Base-by-base conservation (phyloP, 345 rosid species). In the Murraya koenigii region DNA sequence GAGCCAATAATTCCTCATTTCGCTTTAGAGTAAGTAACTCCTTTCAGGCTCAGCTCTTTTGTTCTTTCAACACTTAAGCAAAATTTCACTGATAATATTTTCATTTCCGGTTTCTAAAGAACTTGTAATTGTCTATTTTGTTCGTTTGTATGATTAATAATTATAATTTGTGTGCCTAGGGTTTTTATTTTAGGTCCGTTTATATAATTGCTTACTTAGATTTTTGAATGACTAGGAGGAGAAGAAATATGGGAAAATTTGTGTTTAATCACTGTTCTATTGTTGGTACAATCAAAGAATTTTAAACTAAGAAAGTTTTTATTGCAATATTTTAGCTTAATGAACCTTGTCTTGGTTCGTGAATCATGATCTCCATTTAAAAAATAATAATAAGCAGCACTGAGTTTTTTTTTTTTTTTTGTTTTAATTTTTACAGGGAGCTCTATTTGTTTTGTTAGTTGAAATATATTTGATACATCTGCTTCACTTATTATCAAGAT, bases 241-340 rank as follows among this genome's bases (percentile, higher is more conserved):
- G 62, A n/a, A 25, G 23, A 32, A 47, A 47, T 23, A 11, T 5
- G 32, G 6, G 49, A 22, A 30, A 22, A 35, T 47, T 22, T 64
- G 70, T 32, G 32, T 75, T 74, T 15, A 5, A 61, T 20, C 25
- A 41, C 77, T 41, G 58, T 74, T 74, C 62, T 74, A 61, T 74
- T 39, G 5, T 10, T 14, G 4, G 14, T 13, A 15, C 13, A 60
- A 17, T 60, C 19, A 26, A 39, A 36, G 14, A 19, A 25, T 7
- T 7, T 39, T 20, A 17, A 38, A 60, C 26, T 73, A 39, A 73
- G 30, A 4, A 60, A 8, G 25, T 36, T 19, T 8, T 65, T 49
- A 49, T 9, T 36, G 26, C 10, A 41, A 60, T 41, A 2, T 8
- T 59, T 25, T 8, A 60, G 49, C 26, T 35, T n/a, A 13, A 55